A percentile compares a stretch with the other conserved stretches of the same genome.
These are phyloP conservation scores for Backusella tarrabulga DNA, from an alignment of 192 early-diverging fungal species.

Conservation along the genomic window DNA sequence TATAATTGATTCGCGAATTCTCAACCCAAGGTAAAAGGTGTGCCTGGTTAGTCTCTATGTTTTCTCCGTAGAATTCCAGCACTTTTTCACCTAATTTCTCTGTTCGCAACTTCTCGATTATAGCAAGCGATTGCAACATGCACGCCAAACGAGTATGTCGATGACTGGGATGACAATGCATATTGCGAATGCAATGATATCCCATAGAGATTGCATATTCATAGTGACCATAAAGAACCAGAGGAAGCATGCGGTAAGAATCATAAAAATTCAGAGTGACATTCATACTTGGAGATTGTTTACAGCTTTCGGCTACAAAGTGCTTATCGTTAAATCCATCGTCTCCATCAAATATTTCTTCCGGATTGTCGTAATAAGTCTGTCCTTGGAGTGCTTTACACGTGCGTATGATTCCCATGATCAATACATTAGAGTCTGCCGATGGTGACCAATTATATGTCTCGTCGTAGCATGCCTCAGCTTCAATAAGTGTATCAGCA, in stretches of 20 bases:
- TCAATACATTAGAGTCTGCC: constrained; percentile 22
- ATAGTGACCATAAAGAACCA: constrained; percentile 33
- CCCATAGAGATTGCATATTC: constrained; percentile 24
- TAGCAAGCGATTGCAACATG: constrained; percentile 27
- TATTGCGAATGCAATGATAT: constrained; percentile 2
- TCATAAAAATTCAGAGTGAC: constrained; percentile 33
- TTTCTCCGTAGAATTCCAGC: background rate
- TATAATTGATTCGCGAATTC: constrained; percentile 18
- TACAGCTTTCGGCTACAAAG: constrained; percentile 24
- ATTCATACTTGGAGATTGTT: constrained; percentile 17
- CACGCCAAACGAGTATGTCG: constrained; percentile 30
- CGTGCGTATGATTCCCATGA: constrained; percentile 26
- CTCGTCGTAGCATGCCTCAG: constrained; percentile 24
- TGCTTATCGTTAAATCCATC: constrained; percentile 34
- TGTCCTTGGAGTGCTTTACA: constrained; percentile 32
- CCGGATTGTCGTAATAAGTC: constrained; percentile 11
- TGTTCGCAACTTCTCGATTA: constrained; percentile 18
- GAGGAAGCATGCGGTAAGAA: constrained; percentile 24
- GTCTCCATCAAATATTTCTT: constrained; percentile 28
- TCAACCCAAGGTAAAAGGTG: constrained; percentile 10
- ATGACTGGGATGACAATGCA: constrained; percentile 27
- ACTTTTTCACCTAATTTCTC: background rate
- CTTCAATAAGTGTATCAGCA: constrained; percentile 17
- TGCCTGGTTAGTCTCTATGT: constrained; percentile 18
- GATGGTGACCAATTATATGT: constrained; percentile 22